phyloP scores from a whole-genome alignment of 768 basidiomycete genomes.

The Leccinum boreale region DNA sequence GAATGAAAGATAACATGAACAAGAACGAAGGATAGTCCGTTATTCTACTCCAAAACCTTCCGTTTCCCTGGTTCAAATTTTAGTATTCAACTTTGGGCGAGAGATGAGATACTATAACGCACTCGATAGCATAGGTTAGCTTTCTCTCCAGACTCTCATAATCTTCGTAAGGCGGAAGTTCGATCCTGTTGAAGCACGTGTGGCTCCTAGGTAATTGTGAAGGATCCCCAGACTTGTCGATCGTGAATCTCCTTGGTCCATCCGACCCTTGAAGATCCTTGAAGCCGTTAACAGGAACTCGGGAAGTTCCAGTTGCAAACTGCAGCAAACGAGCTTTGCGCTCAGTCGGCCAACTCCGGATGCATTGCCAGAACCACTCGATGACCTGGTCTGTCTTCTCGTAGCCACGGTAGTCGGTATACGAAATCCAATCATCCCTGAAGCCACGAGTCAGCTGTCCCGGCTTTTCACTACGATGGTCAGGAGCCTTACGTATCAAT shows the following conservation, averaged over 20 bases:
- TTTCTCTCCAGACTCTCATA: conserved; percentile 86
- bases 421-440: conserved; percentile 90
- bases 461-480: background rate
- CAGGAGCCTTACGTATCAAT: conserved; percentile 66
- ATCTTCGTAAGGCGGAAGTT: conserved; percentile 86
- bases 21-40: conserved; percentile 6
- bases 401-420: conserved; percentile 89
- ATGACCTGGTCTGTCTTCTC: conserved; percentile 85
- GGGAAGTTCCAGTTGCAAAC: conserved; percentile 85
- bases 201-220: conserved; percentile 85
- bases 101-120: conserved; percentile 26
- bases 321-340: conserved; percentile 83
- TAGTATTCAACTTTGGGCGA: background rate
- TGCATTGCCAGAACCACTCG: conserved; percentile 95
- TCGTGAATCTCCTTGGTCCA: conserved; percentile 89
- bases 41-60: conserved; percentile 73
- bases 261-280: conserved; percentile 93
- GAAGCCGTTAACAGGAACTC: conserved; percentile 89
- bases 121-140: conserved; percentile 82
- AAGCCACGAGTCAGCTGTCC: background rate
- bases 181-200: conserved; percentile 90
- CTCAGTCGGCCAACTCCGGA: conserved; percentile 87
- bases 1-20: conserved; percentile 2
- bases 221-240: conserved; percentile 92
- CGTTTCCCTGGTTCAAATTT: conserved; percentile 52